Conservation (phyloP, 2,329 filamentous ascomycete genomes). For the Fusarium sp. region DNA sequence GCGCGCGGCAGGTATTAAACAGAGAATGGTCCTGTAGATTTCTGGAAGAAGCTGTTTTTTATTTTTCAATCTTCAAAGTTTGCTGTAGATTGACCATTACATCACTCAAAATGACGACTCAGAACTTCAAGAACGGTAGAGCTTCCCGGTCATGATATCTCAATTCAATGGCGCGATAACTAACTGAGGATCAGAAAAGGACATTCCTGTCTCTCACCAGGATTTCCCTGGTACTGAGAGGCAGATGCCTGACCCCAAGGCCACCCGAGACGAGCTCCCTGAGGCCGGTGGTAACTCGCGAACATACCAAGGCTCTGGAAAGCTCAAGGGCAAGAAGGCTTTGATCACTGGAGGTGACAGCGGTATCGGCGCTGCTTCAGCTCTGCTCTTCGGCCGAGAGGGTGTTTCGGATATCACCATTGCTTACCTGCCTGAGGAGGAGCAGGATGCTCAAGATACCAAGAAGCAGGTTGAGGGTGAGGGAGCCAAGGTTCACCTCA, state of each 20-base stretch:
- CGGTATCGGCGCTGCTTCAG: slow-evolving; percentile 81
- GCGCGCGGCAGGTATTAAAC: slow-evolving; percentile 23
- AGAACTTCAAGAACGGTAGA: slow-evolving; percentile 42
- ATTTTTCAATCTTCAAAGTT: neutral
- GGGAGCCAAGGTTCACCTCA: slow-evolving; percentile 73
- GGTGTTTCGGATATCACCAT: slow-evolving; percentile 77
- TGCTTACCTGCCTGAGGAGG: slow-evolving; percentile 79
- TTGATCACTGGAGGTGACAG: slow-evolving; percentile 85
- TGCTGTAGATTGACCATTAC: neutral
- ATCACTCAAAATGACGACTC: slow-evolving; percentile 37
- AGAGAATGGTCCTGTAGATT: neutral
- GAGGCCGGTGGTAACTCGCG: slow-evolving; percentile 75
- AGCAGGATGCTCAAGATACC: slow-evolving; percentile 80
- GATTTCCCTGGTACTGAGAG: slow-evolving; percentile 46
- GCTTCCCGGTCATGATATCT: neutral
- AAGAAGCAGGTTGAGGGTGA: slow-evolving; percentile 75
- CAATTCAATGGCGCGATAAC: neutral
- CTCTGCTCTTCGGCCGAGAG: slow-evolving; percentile 84
- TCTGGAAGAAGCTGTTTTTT: neutral
- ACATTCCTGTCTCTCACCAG: slow-evolving; percentile 48
- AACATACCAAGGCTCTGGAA: slow-evolving; percentile 79
- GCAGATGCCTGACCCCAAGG: slow-evolving; percentile 55
- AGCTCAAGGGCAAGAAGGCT: slow-evolving; percentile 79
- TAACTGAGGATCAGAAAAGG: slow-evolving; percentile 51
- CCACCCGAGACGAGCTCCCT: slow-evolving; percentile 74